These are phyloP conservation scores for Alternaria hordeiaustralica DNA, from an alignment of 2,329 filamentous ascomycete genomes.

Conservation along the genomic window DNA sequence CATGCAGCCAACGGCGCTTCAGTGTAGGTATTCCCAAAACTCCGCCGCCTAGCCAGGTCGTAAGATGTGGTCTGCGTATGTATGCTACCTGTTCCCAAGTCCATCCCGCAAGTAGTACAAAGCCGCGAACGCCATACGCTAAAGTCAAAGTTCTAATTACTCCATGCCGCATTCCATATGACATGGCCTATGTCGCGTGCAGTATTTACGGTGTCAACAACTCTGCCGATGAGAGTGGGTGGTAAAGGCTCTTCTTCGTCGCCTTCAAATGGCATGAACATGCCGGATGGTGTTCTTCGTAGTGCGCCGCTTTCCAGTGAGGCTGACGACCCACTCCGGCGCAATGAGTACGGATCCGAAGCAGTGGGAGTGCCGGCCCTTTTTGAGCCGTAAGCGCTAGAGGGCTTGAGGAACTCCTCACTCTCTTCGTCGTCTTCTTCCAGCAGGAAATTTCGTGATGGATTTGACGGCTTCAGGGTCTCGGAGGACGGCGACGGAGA, in stretches of 20 bases:
- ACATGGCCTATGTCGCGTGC: slow-evolving; percentile 69
- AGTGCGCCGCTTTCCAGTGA: slow-evolving; percentile 59
- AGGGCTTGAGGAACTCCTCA: slow-evolving; percentile 55
- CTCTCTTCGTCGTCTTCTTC: slow-evolving; percentile 60
- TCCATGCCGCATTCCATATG: slow-evolving; percentile 72
- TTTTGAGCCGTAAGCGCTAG: slow-evolving; percentile 43
- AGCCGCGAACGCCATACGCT: slow-evolving; percentile 33
- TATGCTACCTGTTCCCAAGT: slow-evolving; percentile 22
- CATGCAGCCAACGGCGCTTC: slow-evolving; percentile 21
- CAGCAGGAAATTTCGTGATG: slow-evolving; percentile 70
- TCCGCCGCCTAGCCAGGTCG: slow-evolving; percentile 26
- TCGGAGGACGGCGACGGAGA: slow-evolving; percentile 84
- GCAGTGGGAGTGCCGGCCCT: slow-evolving; percentile 46
- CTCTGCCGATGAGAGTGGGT: slow-evolving; percentile 74
- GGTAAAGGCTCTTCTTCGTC: slow-evolving; percentile 66
- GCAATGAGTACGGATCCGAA: slow-evolving; percentile 31
- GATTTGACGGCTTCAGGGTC: slow-evolving; percentile 74
- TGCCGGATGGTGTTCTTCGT: slow-evolving; percentile 81
- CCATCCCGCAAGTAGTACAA: slow-evolving; percentile 26
- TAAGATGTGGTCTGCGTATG: slow-evolving; percentile 15
- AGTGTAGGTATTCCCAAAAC: slow-evolving; percentile 18
- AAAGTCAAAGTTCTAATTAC: slow-evolving; percentile 47
- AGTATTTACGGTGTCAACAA: slow-evolving; percentile 78
- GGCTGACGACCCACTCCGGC: slow-evolving; percentile 22
- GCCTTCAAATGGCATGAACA: slow-evolving; percentile 89